phyloP scores from a whole-genome alignment of 2,329 filamentous ascomycete species.

The Verruconis gallopava region DNA sequence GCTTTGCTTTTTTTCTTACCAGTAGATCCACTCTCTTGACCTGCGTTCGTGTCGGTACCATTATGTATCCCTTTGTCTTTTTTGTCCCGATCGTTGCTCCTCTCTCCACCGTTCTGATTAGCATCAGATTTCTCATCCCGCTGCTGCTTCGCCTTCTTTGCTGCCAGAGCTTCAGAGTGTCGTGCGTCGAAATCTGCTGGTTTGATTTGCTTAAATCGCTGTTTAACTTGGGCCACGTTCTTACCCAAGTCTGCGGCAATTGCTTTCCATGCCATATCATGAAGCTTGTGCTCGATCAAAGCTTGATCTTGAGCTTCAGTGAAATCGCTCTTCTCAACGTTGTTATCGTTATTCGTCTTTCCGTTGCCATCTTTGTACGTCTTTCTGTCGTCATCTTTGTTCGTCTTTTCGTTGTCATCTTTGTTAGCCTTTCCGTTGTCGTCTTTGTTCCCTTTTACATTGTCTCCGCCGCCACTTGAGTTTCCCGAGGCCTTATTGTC shows the following conservation, averaged over 20 bases:
- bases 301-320: constrained; percentile 29
- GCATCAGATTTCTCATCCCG: constrained; percentile 13
- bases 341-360: constrained; percentile 1
- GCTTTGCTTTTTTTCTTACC: constrained; percentile 2
- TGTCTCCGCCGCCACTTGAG: not conserved
- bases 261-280: constrained; percentile 19
- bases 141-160: constrained; percentile 8
- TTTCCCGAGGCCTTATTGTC: not conserved
- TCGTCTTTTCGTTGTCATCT: not conserved
- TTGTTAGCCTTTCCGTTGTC: not conserved
- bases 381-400: not conserved
- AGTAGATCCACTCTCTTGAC: not conserved
- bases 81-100: constrained; percentile 11
- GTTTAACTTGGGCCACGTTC: constrained; percentile 12
- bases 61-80: constrained; percentile 9
- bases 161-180: constrained; percentile 11
- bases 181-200: constrained; percentile 13
- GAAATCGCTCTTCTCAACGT: constrained; percentile 14
- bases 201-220: constrained; percentile 26
- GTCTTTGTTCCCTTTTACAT: not conserved
- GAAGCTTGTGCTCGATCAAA: constrained; percentile 24
- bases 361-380: not conserved
- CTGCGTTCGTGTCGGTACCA: constrained; percentile 1
- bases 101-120: constrained; percentile 12
- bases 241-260: constrained; percentile 22